A percentile compares a stretch with the other conserved stretches of the same genome.
These are phyloP conservation scores for Hyphopichia buzzinii DNA, from an alignment of 1,139 yeast genomes.

Conservation along the genomic window DNA sequence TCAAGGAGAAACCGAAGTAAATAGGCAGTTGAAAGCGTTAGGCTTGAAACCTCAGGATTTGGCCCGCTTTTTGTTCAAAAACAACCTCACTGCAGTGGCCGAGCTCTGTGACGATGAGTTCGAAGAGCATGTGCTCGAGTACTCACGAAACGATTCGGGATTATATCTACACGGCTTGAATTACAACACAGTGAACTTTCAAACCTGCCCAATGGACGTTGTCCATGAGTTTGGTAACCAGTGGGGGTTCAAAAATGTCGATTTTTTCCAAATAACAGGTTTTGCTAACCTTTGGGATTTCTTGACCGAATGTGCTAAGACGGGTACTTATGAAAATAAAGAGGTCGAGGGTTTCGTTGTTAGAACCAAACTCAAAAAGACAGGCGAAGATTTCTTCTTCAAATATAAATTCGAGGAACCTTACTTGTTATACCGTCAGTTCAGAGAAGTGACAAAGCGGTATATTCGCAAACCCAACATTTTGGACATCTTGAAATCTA, in stretches of 20 bases:
- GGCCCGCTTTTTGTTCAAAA: constrained; percentile 50
- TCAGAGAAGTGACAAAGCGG: constrained; percentile 80
- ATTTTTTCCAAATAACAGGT: constrained; percentile 38
- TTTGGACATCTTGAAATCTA: constrained; percentile 20
- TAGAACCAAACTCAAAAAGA: constrained; percentile 45
- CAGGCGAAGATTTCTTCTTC: constrained; percentile 63
- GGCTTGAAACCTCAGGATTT: constrained; percentile 47
- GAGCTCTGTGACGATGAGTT: constrained; percentile 91
- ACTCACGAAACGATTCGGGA: constrained; percentile 66
- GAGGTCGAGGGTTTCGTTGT: constrained; percentile 95
- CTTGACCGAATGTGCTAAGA: constrained; percentile 54
- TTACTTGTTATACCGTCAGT: constrained; percentile 81
- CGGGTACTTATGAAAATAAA: constrained; percentile 67
- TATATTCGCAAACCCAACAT: constrained; percentile 42
- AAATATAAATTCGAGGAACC: constrained; percentile 96
- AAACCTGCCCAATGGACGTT: constrained; percentile 58
- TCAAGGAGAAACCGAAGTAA: constrained; percentile 64
- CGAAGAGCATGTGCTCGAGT: constrained; percentile 91
- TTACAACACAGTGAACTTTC: constrained; percentile 59
- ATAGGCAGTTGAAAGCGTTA: constrained; percentile 43
- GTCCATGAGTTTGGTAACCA: constrained; percentile 59
- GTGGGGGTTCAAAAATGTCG: constrained; percentile 72
- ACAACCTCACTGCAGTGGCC: constrained; percentile 79
- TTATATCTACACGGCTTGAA: constrained; percentile 89
- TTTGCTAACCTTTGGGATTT: constrained; percentile 46